Evolutionary conservation across 2,329 filamentous ascomycete species (phyloP).

Genomic region (Ciborinia camelliae): DNA sequence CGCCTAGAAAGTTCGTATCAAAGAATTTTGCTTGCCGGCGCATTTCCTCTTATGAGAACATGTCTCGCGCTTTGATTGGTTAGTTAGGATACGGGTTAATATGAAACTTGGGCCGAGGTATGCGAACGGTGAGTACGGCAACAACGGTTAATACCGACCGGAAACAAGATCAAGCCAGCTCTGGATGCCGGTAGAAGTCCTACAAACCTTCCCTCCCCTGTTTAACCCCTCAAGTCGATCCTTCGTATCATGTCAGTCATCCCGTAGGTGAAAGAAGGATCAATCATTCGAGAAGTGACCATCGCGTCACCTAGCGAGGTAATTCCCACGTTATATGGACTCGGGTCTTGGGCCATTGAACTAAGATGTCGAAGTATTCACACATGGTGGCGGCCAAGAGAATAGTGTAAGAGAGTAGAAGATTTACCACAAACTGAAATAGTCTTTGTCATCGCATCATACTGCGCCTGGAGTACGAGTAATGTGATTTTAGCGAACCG

Average conservation of each 20-base stretch:
- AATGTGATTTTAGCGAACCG: not conserved
- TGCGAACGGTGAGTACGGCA: not conserved
- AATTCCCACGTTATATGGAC: not conserved
- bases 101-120: not conserved
- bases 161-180: not conserved
- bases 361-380: not conserved
- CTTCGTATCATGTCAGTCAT: constrained; percentile 8
- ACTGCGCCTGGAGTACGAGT: not conserved
- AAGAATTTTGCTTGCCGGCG: not conserved
- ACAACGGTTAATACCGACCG: not conserved
- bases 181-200: not conserved
- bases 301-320: not conserved
- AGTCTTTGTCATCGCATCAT: not conserved
- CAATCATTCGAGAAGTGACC: not conserved
- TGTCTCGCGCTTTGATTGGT: not conserved
- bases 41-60: not conserved
- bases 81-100: not conserved
- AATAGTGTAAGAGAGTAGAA: not conserved
- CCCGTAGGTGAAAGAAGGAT: constrained; percentile 1
- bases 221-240: not conserved
- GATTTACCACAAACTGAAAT: not conserved
- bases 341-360: not conserved
- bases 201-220: not conserved
- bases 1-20: not conserved
- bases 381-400: not conserved